These are phyloP conservation scores for Schizopora paradoxa DNA, from an alignment of 1,284 basidiomycete species.

Conservation along the genomic window DNA sequence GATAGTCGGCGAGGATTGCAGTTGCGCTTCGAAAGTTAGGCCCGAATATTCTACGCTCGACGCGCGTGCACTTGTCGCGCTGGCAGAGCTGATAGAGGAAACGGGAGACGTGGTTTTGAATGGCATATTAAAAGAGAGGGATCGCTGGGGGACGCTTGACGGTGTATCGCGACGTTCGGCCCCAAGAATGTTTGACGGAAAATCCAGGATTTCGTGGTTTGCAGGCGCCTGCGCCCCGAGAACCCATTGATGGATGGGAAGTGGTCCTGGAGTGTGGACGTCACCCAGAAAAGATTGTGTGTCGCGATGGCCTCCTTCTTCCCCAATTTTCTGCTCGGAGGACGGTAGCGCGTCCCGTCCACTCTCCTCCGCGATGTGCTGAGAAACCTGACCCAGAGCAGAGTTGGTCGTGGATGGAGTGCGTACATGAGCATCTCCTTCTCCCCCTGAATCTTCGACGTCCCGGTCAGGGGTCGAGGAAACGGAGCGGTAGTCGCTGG, in stretches of 20 bases:
- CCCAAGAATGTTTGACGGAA: slow-evolving; percentile 24
- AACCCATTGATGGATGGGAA: slow-evolving; percentile 16
- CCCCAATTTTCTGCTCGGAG: slow-evolving; percentile 10
- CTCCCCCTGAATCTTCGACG: neutral
- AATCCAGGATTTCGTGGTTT: slow-evolving; percentile 13
- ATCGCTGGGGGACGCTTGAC: slow-evolving; percentile 7
- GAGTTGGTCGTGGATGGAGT: slow-evolving; percentile 5
- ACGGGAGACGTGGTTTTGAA: slow-evolving; percentile 66
- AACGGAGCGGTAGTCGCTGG: slow-evolving; percentile 60
- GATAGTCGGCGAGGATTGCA: slow-evolving; percentile 68
- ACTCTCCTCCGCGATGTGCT: too few relatives aligned
- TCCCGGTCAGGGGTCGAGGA: slow-evolving; percentile 61
- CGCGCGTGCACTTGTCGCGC: slow-evolving; percentile 48
- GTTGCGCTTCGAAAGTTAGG: slow-evolving; percentile 58
- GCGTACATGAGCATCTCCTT: slow-evolving; percentile 7
- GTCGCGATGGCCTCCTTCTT: neutral
- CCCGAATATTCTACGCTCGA: slow-evolving; percentile 37
- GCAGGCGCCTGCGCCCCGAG: slow-evolving; percentile 14
- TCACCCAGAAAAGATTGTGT: slow-evolving; percentile 6
- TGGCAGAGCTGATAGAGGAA: slow-evolving; percentile 69
- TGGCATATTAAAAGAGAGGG: slow-evolving; percentile 27
- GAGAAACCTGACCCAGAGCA: too few relatives aligned
- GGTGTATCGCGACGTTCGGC: slow-evolving; percentile 28
- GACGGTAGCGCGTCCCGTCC: too few relatives aligned
- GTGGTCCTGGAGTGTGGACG: slow-evolving; percentile 18